phyloP scores from a whole-genome alignment of 768 basidiomycete species.

The Russula vinacea region DNA sequence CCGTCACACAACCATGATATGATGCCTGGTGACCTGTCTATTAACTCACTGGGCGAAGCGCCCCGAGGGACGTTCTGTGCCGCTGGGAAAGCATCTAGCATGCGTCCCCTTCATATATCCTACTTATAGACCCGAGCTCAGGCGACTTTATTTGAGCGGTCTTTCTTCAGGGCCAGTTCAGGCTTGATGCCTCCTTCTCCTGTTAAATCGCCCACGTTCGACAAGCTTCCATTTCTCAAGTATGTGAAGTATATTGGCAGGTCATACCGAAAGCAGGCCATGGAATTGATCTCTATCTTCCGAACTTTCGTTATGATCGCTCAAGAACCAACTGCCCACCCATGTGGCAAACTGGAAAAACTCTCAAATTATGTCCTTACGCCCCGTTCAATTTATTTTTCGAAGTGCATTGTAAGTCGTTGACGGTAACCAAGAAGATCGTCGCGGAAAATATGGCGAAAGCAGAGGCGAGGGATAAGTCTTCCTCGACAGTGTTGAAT shows the following conservation, averaged over 20 bases:
- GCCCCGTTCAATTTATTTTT: background rate
- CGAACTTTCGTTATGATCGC: background rate
- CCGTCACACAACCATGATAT: no score
- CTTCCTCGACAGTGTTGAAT: background rate
- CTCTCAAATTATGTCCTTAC: background rate
- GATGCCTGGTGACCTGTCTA: no score
- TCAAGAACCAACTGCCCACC: background rate
- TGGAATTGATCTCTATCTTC: slow-evolving; percentile 1
- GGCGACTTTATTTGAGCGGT: no score
- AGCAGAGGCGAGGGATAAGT: background rate
- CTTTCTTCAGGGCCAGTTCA: no score
- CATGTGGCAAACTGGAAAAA: background rate
- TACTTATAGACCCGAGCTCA: no score
- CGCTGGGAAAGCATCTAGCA: no score
- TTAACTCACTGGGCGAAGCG: no score
- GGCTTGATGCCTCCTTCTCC: no score
- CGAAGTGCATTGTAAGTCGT: background rate
- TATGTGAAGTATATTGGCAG: slow-evolving; percentile 11
- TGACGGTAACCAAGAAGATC: background rate
- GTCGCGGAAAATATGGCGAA: background rate
- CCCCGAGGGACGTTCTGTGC: no score
- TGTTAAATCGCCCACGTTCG: background rate
- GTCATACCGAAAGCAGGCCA: slow-evolving; percentile 8
- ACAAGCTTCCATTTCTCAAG: background rate
- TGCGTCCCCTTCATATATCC: no score